Percentiles rank a stretch among this genome's conserved stretches.
Evolutionary conservation across 2,329 filamentous ascomycete genomes (phyloP).

Genomic region (Sclerotinia glacialis): DNA sequence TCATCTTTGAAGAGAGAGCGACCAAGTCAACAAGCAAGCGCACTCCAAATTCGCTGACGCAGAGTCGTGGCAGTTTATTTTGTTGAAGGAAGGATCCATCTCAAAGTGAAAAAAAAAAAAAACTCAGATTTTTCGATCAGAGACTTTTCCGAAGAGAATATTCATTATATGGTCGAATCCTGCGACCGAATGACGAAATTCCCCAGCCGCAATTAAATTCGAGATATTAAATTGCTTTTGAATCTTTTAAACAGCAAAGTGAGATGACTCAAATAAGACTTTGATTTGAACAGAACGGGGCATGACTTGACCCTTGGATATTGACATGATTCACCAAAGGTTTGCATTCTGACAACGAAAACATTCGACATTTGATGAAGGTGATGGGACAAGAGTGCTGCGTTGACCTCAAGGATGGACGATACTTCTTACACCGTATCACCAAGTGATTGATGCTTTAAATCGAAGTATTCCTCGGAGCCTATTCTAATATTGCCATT

Average conservation of each 20-base stretch:
- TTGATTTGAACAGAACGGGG: not conserved
- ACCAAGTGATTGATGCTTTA: too few species aligned
- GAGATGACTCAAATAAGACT: not conserved
- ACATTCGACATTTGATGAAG: not conserved
- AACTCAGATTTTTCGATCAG: not conserved
- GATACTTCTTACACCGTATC: not conserved
- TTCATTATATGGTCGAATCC: not conserved
- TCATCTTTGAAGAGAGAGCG: not conserved
- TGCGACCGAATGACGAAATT: not conserved
- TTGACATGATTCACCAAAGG: not conserved
- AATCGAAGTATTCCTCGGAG: not conserved
- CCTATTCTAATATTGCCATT: not conserved
- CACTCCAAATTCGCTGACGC: not conserved
- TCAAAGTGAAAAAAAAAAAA: not conserved
- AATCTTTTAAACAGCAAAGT: not conserved
- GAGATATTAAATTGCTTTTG: not conserved
- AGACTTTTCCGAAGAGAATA: too few species aligned
- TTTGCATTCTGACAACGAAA: not conserved
- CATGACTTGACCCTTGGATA: not conserved
- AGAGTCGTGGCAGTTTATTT: not conserved
- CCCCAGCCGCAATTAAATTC: not conserved
- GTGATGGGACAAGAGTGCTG: not conserved
- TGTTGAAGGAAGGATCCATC: slow-evolving; percentile 2
- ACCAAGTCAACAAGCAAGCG: not conserved
- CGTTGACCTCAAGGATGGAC: not conserved